Conservation (phyloP, 2,329 filamentous ascomycete species). For the Dothideomycetidae sp. region DNA sequence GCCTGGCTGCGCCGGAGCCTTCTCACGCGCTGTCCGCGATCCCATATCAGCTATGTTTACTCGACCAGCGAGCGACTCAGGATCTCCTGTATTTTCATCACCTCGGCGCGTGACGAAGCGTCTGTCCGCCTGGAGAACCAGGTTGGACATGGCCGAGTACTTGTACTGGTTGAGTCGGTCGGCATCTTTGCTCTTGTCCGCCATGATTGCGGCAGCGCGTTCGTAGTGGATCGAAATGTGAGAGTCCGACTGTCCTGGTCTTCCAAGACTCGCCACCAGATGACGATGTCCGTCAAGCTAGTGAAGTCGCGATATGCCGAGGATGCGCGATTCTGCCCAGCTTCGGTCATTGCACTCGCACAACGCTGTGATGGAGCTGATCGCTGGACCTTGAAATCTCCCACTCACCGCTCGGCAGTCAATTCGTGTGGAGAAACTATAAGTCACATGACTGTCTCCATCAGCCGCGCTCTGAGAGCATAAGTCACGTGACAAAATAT, state of each 20-base stretch:
- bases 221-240: too few species aligned
- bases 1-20: conserved; percentile 52
- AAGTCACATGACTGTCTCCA: too few species aligned
- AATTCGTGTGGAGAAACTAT: too few species aligned
- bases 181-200: conserved; percentile 20
- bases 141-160: conserved; percentile 71
- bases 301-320: not conserved
- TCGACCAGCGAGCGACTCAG: conserved; percentile 88
- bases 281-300: not conserved
- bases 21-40: conserved; percentile 61
- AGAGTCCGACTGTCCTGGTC: too few species aligned
- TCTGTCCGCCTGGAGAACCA: conserved; percentile 99
- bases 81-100: conserved; percentile 92
- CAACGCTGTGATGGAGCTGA: too few species aligned
- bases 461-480: too few species aligned
- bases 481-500: too few species aligned
- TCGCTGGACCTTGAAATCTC: too few species aligned
- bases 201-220: conserved; percentile 16
- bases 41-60: conserved; percentile 95
- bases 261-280: too few species aligned
- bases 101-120: conserved; percentile 84
- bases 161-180: conserved; percentile 26
- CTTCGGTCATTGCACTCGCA: too few species aligned
- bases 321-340: conserved; percentile 1
- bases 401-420: too few species aligned